Percentiles rank a stretch among this genome's conserved stretches.
Conservation (phyloP, 305 asterid species). For the Salvia sclarea region DNA sequence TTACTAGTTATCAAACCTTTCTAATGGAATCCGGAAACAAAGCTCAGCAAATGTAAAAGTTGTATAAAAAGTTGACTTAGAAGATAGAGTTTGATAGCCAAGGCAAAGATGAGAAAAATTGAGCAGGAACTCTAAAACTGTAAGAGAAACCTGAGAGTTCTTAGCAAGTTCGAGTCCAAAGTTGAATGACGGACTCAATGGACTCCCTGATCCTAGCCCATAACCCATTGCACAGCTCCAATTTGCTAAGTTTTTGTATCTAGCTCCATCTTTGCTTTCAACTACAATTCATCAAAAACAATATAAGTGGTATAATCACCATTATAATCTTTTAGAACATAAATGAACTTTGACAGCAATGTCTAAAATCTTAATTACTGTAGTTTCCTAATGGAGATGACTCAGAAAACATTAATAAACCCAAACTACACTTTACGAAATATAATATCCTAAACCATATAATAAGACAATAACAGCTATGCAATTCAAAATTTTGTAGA, state of each 20-base stretch:
- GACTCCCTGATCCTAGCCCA: constrained; percentile 86
- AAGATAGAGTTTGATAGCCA: constrained; percentile 15
- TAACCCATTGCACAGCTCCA: constrained; percentile 94
- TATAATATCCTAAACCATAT: constrained; percentile 4
- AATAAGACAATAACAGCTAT: neutral
- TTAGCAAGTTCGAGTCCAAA: constrained; percentile 84
- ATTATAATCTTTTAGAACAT: neutral
- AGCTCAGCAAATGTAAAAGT: constrained; percentile 18
- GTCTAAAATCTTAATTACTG: constrained; percentile 1
- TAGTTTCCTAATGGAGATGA: neutral
- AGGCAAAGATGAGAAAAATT: constrained; percentile 7
- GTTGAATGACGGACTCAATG: constrained; percentile 89
- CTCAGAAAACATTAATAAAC: constrained; percentile 3
- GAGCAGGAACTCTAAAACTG: constrained; percentile 27
- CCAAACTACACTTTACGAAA: constrained; percentile 7
- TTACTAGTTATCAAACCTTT: neutral
- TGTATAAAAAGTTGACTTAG: constrained; percentile 3
- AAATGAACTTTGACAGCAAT: neutral
- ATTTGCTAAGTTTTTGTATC: constrained; percentile 70
- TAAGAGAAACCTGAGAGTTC: constrained; percentile 62
- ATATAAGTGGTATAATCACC: constrained; percentile 7
- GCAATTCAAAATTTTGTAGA: neutral
- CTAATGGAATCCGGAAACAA: constrained; percentile 3
- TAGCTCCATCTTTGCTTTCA: constrained; percentile 60
- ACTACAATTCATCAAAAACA: constrained; percentile 45